Evolutionary conservation across 2,329 filamentous ascomycete genomes (phyloP), one percentile per base, ranked within the genome.

Genomic region (Clarireedia monteithiana): DNA sequence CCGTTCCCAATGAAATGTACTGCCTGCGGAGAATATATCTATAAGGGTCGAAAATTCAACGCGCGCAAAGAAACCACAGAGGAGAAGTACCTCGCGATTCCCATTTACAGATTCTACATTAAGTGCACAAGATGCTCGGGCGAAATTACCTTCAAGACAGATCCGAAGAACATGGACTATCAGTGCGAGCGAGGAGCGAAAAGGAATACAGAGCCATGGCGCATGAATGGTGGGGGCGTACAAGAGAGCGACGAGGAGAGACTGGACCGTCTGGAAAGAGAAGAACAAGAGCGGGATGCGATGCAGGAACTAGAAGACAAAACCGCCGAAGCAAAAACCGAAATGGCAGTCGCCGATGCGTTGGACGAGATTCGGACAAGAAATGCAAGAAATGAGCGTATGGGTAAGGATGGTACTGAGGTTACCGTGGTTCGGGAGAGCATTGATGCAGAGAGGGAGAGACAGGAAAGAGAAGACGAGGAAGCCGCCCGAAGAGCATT

Each of bases 251-350:
- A 95, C 62, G 90, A 97, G 69, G 83, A 96, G 74, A 78, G 88
- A 44, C 75, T 97, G 6, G 90, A 96, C 70, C 77, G 94, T 26
- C 73, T 97, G 5, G 91, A 96, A 73, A 72, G 77, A 42, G 89
- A 95, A 67, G 86, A 86, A 64, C 81, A 85, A 57, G 90, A 96
- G 71, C 80, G 84, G 62, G 91, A 96, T 70, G 89, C 90, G 23
- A 99, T 99, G 95, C 88, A 88, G 56, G 91, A 96, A 69, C 74
- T 99, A 48, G 94, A 99, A 74, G 86, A 88, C 60, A 97, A 97
- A 75, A 96, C 92, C 55, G 75, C 88, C 23, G 94, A 99, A 70
- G 91, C 91, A 1, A 91, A 94, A 75, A 80, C 87, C 42, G 94
- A 99, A 72, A 99, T 99, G 91, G 89, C 88, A 17, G 89, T 96